phyloP scores from a whole-genome alignment of 768 basidiomycete genomes.

The Dacryopinax spathularia region DNA sequence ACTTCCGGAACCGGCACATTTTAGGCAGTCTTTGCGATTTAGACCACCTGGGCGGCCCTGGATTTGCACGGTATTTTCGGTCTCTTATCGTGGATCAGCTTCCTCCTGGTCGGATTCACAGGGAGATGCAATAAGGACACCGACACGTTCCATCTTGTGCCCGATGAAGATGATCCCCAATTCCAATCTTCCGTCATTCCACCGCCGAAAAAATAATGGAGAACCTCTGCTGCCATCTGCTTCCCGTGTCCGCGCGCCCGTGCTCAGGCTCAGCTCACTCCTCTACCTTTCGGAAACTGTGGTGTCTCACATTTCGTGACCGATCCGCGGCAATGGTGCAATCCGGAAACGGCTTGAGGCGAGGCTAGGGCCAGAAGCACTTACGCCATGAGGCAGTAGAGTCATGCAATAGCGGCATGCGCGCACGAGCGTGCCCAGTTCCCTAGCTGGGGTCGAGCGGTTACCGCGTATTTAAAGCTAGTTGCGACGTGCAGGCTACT shows the following conservation, averaged over 20 bases:
- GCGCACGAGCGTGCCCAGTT: neutral
- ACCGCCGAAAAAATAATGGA: neutral
- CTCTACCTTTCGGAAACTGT: neutral
- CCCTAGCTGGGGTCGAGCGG: neutral
- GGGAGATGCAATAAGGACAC: neutral
- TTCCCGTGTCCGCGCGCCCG: slow-evolving; percentile 36
- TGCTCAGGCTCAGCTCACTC: slow-evolving; percentile 22
- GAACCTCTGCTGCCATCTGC: slow-evolving; percentile 25
- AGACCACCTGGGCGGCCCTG: slow-evolving; percentile 2
- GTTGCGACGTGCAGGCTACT: neutral
- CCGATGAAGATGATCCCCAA: neutral
- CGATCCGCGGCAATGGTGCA: slow-evolving; percentile 1
- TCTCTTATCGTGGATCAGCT: neutral
- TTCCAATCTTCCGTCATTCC: neutral
- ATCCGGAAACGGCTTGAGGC: neutral
- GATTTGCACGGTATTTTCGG: neutral
- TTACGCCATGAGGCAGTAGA: slow-evolving; percentile 2
- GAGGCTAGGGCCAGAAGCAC: neutral
- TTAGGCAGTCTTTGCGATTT: slow-evolving; percentile 4
- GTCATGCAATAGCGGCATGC: neutral
- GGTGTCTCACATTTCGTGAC: neutral
- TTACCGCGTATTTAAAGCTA: neutral
- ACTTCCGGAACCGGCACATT: neutral
- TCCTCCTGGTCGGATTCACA: neutral
- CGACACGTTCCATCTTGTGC: neutral